A percentile compares a stretch with the other conserved stretches of the same genome.
Evolutionary conservation across 768 basidiomycete genomes (phyloP).

Genomic region (Macrolepiota dolichaula): DNA sequence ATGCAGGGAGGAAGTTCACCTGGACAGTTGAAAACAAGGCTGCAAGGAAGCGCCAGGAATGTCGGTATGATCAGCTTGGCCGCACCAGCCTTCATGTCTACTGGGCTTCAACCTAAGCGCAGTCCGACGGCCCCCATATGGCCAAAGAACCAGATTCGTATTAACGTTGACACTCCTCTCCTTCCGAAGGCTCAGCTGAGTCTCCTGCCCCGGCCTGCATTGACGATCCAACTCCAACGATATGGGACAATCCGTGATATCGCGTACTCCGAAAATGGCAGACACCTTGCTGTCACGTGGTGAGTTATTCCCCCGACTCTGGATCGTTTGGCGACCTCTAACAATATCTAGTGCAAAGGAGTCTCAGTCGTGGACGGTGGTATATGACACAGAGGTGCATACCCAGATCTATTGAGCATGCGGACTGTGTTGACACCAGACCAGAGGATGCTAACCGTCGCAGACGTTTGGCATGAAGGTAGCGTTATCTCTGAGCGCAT

Average conservation of each 20-base stretch:
- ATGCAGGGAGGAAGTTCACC: not conserved
- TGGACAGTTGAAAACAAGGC: not conserved
- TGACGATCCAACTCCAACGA: not conserved
- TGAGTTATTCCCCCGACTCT: not conserved
- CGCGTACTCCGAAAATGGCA: slow-evolving; percentile 6
- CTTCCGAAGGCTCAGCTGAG: not conserved
- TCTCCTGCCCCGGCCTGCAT: not conserved
- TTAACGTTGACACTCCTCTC: not conserved
- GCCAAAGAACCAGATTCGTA: not conserved
- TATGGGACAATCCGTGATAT: slow-evolving; percentile 4
- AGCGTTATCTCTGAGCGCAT: not conserved
- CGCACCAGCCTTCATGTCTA: not conserved
- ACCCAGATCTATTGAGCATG: no score
- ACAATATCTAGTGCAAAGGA: not conserved
- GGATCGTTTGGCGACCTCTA: not conserved
- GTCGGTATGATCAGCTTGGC: not conserved
- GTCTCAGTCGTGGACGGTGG: not conserved
- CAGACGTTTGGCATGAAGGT: not conserved
- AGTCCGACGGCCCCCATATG: not conserved
- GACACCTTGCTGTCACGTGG: slow-evolving; percentile 8
- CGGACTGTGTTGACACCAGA: not conserved
- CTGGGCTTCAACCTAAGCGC: not conserved
- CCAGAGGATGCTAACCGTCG: not conserved
- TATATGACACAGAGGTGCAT: not conserved
- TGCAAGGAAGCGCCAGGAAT: not conserved